Evolutionary conservation across 345 rosid genomes (phyloP).

Genomic region (Gynandropsis gynandra): DNA sequence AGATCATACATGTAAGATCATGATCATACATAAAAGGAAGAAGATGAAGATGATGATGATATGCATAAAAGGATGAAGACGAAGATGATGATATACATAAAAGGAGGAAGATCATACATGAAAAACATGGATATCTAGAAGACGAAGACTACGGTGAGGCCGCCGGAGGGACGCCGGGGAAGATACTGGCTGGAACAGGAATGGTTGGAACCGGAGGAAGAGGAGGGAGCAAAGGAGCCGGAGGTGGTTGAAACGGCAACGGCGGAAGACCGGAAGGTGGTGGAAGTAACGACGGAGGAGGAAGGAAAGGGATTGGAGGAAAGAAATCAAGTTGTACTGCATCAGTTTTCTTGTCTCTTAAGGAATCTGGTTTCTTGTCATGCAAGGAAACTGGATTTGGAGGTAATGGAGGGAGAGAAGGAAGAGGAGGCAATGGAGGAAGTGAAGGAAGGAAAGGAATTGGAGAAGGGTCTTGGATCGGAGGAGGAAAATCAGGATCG

Average conservation of each 20-base stretch:
- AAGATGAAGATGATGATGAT: too few species aligned
- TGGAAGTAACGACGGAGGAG: conserved; percentile 24
- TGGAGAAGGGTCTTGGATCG: conserved; percentile 34
- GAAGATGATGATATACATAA: too few species aligned
- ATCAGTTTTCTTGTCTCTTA: conserved; percentile 12
- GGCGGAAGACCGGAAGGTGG: conserved; percentile 28
- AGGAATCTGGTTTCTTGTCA: conserved; percentile 17
- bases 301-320: conserved; percentile 27
- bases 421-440: conserved; percentile 42
- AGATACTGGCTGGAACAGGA: conserved; percentile 34
- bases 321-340: conserved; percentile 17
- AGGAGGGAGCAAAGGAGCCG: conserved; percentile 37
- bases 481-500: conserved; percentile 35
- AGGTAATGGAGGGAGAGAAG: conserved; percentile 32
- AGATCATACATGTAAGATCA: too few species aligned
- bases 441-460: conserved; percentile 42
- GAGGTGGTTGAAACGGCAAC: conserved; percentile 20
- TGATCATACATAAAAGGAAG: too few species aligned
- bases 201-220: conserved; percentile 43
- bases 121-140: too few species aligned
- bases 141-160: conserved; percentile 12
- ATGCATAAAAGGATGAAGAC: too few species aligned
- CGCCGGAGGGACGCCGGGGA: conserved; percentile 41
- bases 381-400: conserved; percentile 9
- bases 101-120: too few species aligned